These are phyloP conservation scores for Bassia scoparia DNA, from an alignment of 148 eudicot genomes.

Conservation along the genomic window DNA sequence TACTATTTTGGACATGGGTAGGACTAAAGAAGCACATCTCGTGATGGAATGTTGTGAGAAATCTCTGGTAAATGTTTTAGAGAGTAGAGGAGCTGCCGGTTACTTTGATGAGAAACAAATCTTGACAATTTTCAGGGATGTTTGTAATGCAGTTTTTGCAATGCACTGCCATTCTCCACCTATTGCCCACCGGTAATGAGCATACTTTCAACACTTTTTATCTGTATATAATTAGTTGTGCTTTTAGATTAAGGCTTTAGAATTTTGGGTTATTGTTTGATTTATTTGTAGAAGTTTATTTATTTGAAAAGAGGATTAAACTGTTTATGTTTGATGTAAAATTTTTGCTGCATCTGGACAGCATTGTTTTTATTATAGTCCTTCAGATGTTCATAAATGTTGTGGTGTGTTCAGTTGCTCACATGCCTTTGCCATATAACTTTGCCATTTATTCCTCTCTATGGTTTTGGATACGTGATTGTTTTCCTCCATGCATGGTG, in stretches of 20 bases:
- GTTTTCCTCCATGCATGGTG: background rate
- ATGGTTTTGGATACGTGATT: background rate
- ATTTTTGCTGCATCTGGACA: background rate
- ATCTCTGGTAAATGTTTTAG: constrained; percentile 82
- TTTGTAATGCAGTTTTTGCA: constrained; percentile 95
- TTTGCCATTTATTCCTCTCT: background rate
- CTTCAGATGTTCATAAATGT: background rate
- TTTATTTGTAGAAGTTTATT: background rate
- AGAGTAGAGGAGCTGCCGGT: constrained; percentile 84
- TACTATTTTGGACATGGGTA: constrained; percentile 81
- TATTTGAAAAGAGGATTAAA: background rate
- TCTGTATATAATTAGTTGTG: background rate
- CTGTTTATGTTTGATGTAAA: background rate
- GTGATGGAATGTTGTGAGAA: constrained; percentile 93
- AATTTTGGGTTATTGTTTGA: background rate
- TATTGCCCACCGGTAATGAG: constrained; percentile 85
- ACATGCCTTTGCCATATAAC: background rate
- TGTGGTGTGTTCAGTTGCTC: background rate
- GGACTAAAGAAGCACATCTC: constrained; percentile 88
- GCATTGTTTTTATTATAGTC: background rate
- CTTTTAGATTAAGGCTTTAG: background rate
- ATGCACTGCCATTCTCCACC: constrained; percentile 98
- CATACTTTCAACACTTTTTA: background rate
- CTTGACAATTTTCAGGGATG: constrained; percentile 71
- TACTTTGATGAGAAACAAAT: constrained; percentile 87